These are phyloP conservation scores for Talaromyces thailandensis DNA, from an alignment of 495 filamentous ascomycete genomes.

Conservation along the genomic window DNA sequence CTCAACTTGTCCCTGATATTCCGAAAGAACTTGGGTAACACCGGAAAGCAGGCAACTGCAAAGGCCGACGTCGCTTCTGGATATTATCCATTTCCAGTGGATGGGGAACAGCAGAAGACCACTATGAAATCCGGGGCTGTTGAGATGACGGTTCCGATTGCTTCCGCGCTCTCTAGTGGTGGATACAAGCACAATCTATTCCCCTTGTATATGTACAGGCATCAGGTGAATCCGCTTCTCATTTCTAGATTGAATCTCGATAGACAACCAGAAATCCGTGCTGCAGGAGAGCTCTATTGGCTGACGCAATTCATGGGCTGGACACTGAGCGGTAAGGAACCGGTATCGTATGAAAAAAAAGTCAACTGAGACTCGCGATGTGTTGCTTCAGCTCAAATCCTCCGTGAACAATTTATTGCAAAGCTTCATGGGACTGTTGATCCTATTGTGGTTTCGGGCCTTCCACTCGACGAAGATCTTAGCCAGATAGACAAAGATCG, in stretches of 20 bases:
- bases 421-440: neutral
- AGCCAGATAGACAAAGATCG: neutral
- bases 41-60: neutral
- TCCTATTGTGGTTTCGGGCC: neutral
- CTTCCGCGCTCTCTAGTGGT: neutral
- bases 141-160: neutral
- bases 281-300: neutral
- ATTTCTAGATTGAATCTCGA: neutral
- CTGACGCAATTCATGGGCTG: neutral
- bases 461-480: neutral
- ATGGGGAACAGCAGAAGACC: slow-evolving; percentile 18
- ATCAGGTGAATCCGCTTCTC: neutral
- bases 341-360: neutral
- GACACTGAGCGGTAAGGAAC: neutral
- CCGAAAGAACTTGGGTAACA: neutral
- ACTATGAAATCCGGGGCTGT: slow-evolving; percentile 15
- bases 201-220: neutral
- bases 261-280: neutral
- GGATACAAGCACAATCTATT: neutral
- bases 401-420: neutral
- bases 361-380: neutral
- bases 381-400: neutral
- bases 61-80: neutral
- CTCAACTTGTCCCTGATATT: neutral
- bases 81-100: slow-evolving; percentile 26